Evolutionary conservation across 2,329 filamentous ascomycete species (phyloP).

Genomic region (Aureobasidium sp.): DNA sequence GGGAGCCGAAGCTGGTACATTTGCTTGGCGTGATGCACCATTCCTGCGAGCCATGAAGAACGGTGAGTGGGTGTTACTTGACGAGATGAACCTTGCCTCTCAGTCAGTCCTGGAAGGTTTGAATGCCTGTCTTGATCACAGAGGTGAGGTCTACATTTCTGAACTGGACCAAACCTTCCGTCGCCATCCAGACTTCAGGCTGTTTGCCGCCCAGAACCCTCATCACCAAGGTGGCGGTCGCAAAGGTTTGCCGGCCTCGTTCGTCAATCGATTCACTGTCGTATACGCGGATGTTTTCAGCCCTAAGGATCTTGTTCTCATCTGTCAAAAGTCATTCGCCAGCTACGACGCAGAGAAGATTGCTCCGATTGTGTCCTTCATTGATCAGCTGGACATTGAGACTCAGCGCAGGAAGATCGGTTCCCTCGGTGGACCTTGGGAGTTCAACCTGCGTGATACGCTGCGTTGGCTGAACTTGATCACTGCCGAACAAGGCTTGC

Average conservation of each 20-base stretch:
- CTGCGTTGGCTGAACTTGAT: slow-evolving; percentile 77
- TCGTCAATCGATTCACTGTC: slow-evolving; percentile 96
- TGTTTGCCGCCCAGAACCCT: slow-evolving; percentile 96
- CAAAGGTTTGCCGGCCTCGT: slow-evolving; percentile 89
- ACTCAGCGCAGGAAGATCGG: slow-evolving; percentile 48
- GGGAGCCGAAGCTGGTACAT: slow-evolving; percentile 81
- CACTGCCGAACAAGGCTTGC: slow-evolving; percentile 50
- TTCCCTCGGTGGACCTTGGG: slow-evolving; percentile 69
- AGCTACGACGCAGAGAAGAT: slow-evolving; percentile 50
- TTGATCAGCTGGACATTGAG: slow-evolving; percentile 70
- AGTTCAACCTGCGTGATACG: slow-evolving; percentile 88
- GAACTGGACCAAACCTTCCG: slow-evolving; percentile 93
- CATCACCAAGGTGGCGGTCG: slow-evolving; percentile 94
- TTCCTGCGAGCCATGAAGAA: slow-evolving; percentile 95
- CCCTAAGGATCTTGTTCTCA: slow-evolving; percentile 69
- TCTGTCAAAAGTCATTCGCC: slow-evolving; percentile 72
- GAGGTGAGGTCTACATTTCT: slow-evolving; percentile 90
- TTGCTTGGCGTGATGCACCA: slow-evolving; percentile 91
- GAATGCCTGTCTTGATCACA: slow-evolving; percentile 93
- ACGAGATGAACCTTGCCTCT: slow-evolving; percentile 98
- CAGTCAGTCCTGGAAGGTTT: slow-evolving; percentile 94
- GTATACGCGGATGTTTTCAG: slow-evolving; percentile 92
- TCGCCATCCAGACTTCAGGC: slow-evolving; percentile 78
- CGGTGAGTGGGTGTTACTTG: slow-evolving; percentile 91
- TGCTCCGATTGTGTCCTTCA: slow-evolving; percentile 63